Evolutionary conservation across 2,329 filamentous ascomycete genomes (phyloP), one percentile per base, ranked within the genome.

Genomic region (Fusarium decemcellulare): DNA sequence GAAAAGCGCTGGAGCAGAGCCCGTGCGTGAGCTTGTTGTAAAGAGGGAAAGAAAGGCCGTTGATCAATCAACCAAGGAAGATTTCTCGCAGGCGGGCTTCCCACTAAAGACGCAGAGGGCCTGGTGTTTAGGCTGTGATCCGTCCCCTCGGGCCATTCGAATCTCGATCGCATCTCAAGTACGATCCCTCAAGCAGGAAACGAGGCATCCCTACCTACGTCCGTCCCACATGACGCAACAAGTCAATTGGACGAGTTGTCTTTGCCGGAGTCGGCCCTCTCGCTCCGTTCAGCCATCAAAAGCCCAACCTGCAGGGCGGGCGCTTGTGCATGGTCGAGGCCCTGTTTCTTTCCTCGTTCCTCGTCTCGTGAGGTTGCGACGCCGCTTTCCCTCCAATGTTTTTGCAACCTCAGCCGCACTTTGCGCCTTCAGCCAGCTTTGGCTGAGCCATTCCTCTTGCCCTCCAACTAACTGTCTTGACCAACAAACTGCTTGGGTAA

Each of bases 111-210:
- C 18, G 18, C 18, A 23, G 18, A 23, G 18, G 40, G 32, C 6
- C 34, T 32, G 40, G 15, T 48, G 29, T 48, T 56, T 44, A 23
- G 18, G 18, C 18, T 47, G 23, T 18, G 53, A 57, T 43, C 67
- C 53, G 42, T 48, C 9, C 47, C 52, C 46, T 70, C 51, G 53
- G 66, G 11, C 51, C 32, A 50, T 50, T 39, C 58, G 27, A 53
- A 69, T 69, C 65, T 70, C 62, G 67, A 70, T 70, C 59, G 14
- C 34, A 60, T 61, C 51, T 60, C 50, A 57, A 23, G 34, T 43
- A 12, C 15, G 54, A 40, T 67, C 34, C 40, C 34, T 54, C 23
- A 10, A 5, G 16, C 43, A 47, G 30, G n/a, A 30, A 54, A 23
- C 18, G 18, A 23, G 18, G 27, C 42, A 44, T 29, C 42, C 16